Conservation (phyloP, 192 early-diverging fungal species). For the Phlyctochytrium bullatum region DNA sequence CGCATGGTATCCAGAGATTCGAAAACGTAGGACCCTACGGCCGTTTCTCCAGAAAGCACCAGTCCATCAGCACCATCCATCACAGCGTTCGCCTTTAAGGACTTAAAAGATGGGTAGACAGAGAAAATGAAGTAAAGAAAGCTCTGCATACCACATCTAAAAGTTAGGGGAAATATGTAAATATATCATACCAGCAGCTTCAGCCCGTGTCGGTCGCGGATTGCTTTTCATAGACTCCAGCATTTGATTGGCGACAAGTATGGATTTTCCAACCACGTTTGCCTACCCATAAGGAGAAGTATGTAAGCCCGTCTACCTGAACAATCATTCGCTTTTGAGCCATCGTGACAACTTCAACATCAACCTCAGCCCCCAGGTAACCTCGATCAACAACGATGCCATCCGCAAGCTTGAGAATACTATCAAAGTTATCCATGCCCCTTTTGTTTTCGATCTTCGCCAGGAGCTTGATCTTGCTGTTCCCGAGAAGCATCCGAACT, state of each 20-base stretch:
- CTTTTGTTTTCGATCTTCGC: slow-evolving; percentile 62
- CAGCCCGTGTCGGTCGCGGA: slow-evolving; percentile 50
- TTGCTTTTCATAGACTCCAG: slow-evolving; percentile 57
- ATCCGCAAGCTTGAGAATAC: slow-evolving; percentile 51
- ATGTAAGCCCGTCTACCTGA: slow-evolving; percentile 22
- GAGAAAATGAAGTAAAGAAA: neutral
- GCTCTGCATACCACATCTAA: neutral
- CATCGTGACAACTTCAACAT: slow-evolving; percentile 52
- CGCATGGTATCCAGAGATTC: slow-evolving; percentile 49
- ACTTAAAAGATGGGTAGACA: neutral
- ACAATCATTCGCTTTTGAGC: slow-evolving; percentile 62
- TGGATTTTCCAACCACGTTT: slow-evolving; percentile 54
- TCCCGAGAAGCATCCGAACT: slow-evolving; percentile 46
- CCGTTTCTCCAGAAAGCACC: slow-evolving; percentile 59
- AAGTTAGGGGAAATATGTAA: neutral
- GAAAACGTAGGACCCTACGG: slow-evolving; percentile 51
- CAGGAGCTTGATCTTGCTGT: slow-evolving; percentile 51
- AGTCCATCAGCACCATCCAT: slow-evolving; percentile 62
- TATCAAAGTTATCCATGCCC: slow-evolving; percentile 56
- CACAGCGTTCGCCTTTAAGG: slow-evolving; percentile 49
- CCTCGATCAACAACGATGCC: slow-evolving; percentile 62
- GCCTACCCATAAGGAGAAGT: slow-evolving; percentile 23
- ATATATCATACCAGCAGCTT: slow-evolving; percentile 24
- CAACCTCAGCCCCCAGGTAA: slow-evolving; percentile 58
- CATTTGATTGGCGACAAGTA: slow-evolving; percentile 62